phyloP scores from a whole-genome alignment of 148 eudicot genomes.

The Hydrangea macrophylla region DNA sequence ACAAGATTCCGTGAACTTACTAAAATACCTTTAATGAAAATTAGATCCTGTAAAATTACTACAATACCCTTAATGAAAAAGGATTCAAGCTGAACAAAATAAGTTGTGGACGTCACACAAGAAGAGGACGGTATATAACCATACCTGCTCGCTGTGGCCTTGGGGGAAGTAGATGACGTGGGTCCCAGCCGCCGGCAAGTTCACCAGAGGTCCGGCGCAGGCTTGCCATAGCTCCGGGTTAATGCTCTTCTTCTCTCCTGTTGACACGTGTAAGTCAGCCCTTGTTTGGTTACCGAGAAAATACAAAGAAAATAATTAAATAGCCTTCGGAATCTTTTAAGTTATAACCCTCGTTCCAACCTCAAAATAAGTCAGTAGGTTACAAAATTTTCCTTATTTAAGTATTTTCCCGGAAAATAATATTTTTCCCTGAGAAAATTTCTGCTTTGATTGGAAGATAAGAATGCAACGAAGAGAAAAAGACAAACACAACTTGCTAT shows the following conservation, averaged over 20 bases:
- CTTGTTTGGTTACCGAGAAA: slow-evolving; percentile 10
- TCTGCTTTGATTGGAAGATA: not conserved
- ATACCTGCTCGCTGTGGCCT: slow-evolving; percentile 97
- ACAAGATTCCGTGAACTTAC: too few species aligned
- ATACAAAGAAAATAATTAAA: not conserved
- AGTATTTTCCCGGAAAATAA: not conserved
- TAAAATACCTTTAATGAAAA: too few species aligned
- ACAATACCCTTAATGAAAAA: too few species aligned
- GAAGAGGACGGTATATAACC: too few species aligned
- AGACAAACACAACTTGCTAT: not conserved
- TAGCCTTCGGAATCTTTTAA: not conserved
- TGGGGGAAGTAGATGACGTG: slow-evolving; percentile 97
- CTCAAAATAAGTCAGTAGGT: not conserved
- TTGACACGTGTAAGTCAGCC: slow-evolving; percentile 12
- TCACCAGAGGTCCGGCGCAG: slow-evolving; percentile 94
- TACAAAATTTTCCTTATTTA: not conserved
- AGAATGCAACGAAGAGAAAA: not conserved
- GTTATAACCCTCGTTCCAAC: not conserved
- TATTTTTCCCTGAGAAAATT: not conserved
- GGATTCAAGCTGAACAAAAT: too few species aligned
- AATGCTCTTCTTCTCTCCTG: slow-evolving; percentile 78
- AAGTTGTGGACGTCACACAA: too few species aligned
- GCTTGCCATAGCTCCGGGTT: slow-evolving; percentile 96
- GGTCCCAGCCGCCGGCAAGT: slow-evolving; percentile 91
- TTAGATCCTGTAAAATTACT: too few species aligned